phyloP scores from a whole-genome alignment of 495 filamentous ascomycete genomes.

The Aspergillus funiculosus region DNA sequence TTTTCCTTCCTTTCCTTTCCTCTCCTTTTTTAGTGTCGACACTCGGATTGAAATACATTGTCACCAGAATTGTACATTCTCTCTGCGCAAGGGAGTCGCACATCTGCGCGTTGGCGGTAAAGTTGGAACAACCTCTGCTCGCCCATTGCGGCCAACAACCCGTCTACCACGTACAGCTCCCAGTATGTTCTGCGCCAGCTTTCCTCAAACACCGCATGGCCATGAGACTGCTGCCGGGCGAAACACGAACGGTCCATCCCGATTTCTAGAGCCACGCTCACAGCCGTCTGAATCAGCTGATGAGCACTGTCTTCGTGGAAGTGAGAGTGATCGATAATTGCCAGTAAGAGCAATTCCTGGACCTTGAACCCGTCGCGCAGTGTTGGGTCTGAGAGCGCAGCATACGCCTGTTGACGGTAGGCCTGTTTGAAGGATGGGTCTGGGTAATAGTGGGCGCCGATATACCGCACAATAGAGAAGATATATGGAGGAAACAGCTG shows the following conservation, averaged over 20 bases:
- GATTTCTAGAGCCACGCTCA: constrained; percentile 59
- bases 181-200: constrained; percentile 79
- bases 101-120: constrained; percentile 29
- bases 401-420: constrained; percentile 53
- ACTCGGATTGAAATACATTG: constrained; percentile 5
- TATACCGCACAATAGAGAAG: constrained; percentile 61
- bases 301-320: constrained; percentile 55
- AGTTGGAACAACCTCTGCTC: constrained; percentile 26
- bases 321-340: constrained; percentile 62
- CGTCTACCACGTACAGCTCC: constrained; percentile 71
- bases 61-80: constrained; percentile 11
- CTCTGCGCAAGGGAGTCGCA: constrained; percentile 24
- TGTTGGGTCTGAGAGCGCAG: constrained; percentile 42
- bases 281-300: constrained; percentile 55
- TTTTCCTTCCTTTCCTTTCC: not conserved
- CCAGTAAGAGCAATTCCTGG: constrained; percentile 63
- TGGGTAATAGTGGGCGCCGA: constrained; percentile 48
- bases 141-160: constrained; percentile 30
- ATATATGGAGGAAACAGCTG: constrained; percentile 27
- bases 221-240: constrained; percentile 26
- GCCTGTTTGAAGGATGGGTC: constrained; percentile 32
- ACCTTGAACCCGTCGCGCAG: constrained; percentile 59
- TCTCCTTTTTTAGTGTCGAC: too few relatives aligned
- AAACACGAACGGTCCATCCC: constrained; percentile 56
- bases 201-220: constrained; percentile 54